phyloP scores from a whole-genome alignment of 1,284 basidiomycete genomes.

The Mycosarcoma maydis region DNA sequence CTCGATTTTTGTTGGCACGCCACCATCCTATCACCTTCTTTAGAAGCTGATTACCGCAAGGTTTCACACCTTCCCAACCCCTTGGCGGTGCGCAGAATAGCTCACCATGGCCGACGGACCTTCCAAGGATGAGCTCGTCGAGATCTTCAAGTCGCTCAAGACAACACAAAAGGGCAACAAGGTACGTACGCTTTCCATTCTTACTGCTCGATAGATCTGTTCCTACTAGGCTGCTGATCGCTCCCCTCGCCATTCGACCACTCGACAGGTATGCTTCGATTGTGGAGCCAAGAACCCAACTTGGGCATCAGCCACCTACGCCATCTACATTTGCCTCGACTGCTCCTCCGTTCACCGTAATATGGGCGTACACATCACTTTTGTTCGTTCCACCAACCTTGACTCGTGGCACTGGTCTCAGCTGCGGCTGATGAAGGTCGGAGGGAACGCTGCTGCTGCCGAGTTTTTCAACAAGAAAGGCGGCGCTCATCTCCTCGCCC shows the following conservation, averaged over 20 bases:
- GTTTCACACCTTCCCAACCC: too few species aligned
- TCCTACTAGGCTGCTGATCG: background rate
- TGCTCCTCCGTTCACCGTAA: slow-evolving; percentile 95
- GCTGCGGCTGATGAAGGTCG: slow-evolving; percentile 94
- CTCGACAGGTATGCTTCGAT: slow-evolving; percentile 87
- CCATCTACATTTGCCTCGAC: slow-evolving; percentile 96
- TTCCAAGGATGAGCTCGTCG: slow-evolving; percentile 63
- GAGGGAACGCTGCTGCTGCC: slow-evolving; percentile 86
- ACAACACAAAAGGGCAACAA: slow-evolving; percentile 61
- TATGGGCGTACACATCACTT: slow-evolving; percentile 97
- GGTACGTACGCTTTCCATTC: slow-evolving; percentile 16
- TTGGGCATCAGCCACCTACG: slow-evolving; percentile 96
- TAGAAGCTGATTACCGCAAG: too few species aligned
- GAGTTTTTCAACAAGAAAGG: slow-evolving; percentile 93
- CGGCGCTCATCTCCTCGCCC: slow-evolving; percentile 76
- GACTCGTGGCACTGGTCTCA: slow-evolving; percentile 93
- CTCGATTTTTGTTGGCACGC: too few species aligned
- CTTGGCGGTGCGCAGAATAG: too few species aligned
- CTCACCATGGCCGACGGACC: slow-evolving; percentile 55
- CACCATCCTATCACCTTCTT: too few species aligned
- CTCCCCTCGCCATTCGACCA: background rate
- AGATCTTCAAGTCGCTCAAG: slow-evolving; percentile 66
- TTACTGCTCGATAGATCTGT: background rate
- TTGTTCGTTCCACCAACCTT: slow-evolving; percentile 95
- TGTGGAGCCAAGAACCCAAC: slow-evolving; percentile 96